Percentiles rank a stretch among this genome's conserved stretches.
These are phyloP conservation scores for Dryas drummondii DNA, from an alignment of 306 rosid species.

Conservation along the genomic window DNA sequence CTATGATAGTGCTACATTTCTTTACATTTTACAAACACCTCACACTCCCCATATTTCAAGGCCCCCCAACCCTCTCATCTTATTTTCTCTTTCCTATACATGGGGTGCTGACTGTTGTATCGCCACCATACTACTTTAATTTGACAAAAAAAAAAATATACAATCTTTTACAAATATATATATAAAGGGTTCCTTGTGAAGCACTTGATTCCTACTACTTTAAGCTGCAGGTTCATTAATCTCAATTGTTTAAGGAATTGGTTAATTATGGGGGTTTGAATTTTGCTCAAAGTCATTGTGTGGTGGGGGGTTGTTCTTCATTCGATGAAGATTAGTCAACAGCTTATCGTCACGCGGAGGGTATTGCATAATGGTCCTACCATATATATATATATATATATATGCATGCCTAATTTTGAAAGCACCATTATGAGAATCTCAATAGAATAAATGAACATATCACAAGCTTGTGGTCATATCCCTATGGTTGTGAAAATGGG, in stretches of 20 bases:
- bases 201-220: slow-evolving; percentile 46
- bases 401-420: not conserved
- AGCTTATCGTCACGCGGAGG: slow-evolving; percentile 27
- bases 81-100: not conserved
- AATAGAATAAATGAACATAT: not conserved
- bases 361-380: slow-evolving; percentile 15
- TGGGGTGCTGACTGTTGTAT: slow-evolving; percentile 50
- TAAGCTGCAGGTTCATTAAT: not conserved
- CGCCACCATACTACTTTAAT: slow-evolving; percentile 19
- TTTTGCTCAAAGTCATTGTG: slow-evolving; percentile 32
- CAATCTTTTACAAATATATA: not conserved
- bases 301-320: slow-evolving; percentile 23
- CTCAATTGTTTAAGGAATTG: not conserved
- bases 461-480: slow-evolving; percentile 10
- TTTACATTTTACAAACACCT: slow-evolving; percentile 24
- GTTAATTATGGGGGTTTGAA: slow-evolving; percentile 15
- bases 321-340: slow-evolving; percentile 50
- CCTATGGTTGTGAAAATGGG: not conserved
- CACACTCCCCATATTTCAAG: slow-evolving; percentile 45
- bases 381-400: no score
- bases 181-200: slow-evolving; percentile 35
- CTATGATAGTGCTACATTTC: slow-evolving; percentile 47
- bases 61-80: slow-evolving; percentile 14
- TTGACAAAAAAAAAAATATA: not conserved
- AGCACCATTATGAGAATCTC: not conserved